Percentiles rank a stretch among this genome's conserved stretches.
These are phyloP conservation scores for Apophysomyces variabilis DNA, from an alignment of 371 early-diverging fungal species.

Conservation along the genomic window DNA sequence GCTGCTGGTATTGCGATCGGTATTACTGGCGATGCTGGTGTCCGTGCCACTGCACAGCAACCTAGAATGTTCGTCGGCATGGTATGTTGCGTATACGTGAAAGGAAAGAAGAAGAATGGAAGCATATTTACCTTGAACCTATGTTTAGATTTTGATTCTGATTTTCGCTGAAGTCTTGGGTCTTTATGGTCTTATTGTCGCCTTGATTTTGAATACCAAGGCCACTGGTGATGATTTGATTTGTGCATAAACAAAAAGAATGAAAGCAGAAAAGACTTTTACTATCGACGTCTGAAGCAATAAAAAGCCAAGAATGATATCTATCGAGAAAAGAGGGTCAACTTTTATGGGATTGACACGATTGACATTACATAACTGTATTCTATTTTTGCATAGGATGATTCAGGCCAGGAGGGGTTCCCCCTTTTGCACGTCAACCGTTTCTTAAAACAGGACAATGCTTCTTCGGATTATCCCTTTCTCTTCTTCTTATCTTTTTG, in stretches of 20 bases:
- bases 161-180: constrained; percentile 99
- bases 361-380: background rate
- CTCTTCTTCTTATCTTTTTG: constrained; percentile 5
- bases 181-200: constrained; percentile 93
- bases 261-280: constrained; percentile 1
- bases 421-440: constrained; percentile 8
- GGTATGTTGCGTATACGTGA: constrained; percentile 56
- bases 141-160: constrained; percentile 76
- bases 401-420: constrained; percentile 9
- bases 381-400: background rate
- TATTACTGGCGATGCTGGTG: constrained; percentile 95
- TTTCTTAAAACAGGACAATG: constrained; percentile 11
- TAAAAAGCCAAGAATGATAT: background rate
- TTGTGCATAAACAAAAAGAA: constrained; percentile 33
- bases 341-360: background rate
- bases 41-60: constrained; percentile 92
- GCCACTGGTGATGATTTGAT: constrained; percentile 50
- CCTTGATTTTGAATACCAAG: constrained; percentile 95
- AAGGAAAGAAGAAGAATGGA: background rate
- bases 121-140: constrained; percentile 2
- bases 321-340: background rate
- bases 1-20: constrained; percentile 98
- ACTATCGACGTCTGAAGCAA: constrained; percentile 7
- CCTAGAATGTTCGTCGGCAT: constrained; percentile 94
- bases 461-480: constrained; percentile 9